phyloP scores from a whole-genome alignment of 2,329 filamentous ascomycete genomes.

The Diaporthe citrichinensis region DNA sequence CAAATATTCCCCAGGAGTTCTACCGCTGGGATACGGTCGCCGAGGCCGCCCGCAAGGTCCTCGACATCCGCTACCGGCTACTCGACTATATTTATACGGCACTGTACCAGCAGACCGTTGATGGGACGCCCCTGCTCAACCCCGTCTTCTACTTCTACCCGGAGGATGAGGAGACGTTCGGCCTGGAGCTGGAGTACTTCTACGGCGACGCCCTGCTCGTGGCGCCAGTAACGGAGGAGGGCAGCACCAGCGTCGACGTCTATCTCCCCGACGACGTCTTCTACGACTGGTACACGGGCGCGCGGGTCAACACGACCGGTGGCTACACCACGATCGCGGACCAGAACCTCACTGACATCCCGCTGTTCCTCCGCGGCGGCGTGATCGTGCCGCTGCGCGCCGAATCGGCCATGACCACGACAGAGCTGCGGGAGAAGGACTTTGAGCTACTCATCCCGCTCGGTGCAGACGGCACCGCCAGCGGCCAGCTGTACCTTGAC shows the following conservation, averaged over 20 bases:
- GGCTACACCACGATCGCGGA: constrained; percentile 54
- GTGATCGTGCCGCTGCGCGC: constrained; percentile 73
- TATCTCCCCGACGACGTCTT: constrained; percentile 64
- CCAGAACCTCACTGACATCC: constrained; percentile 66
- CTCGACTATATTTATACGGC: constrained; percentile 84
- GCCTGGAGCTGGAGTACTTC: constrained; percentile 63
- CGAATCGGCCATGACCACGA: constrained; percentile 73
- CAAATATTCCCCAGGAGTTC: constrained; percentile 75
- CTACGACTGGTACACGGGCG: constrained; percentile 67
- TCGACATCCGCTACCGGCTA: constrained; percentile 77
- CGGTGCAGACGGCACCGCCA: constrained; percentile 71
- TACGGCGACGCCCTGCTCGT: constrained; percentile 61
- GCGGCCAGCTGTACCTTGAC: constrained; percentile 81
- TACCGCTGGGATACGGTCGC: constrained; percentile 76
- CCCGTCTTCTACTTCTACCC: constrained; percentile 80
- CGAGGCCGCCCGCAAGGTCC: constrained; percentile 73
- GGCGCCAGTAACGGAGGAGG: constrained; percentile 60
- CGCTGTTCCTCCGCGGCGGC: constrained; percentile 78
- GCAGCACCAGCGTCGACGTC: constrained; percentile 58
- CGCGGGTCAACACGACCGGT: constrained; percentile 58
- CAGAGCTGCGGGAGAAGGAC: constrained; percentile 71
- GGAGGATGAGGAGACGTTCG: constrained; percentile 56
- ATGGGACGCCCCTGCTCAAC: constrained; percentile 75
- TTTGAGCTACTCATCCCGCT: constrained; percentile 82
- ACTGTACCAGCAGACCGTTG: constrained; percentile 70